Evolutionary conservation across 2,329 filamentous ascomycete species (phyloP), one percentile per base, ranked within the genome.

Genomic region (Fusarium sp.): DNA sequence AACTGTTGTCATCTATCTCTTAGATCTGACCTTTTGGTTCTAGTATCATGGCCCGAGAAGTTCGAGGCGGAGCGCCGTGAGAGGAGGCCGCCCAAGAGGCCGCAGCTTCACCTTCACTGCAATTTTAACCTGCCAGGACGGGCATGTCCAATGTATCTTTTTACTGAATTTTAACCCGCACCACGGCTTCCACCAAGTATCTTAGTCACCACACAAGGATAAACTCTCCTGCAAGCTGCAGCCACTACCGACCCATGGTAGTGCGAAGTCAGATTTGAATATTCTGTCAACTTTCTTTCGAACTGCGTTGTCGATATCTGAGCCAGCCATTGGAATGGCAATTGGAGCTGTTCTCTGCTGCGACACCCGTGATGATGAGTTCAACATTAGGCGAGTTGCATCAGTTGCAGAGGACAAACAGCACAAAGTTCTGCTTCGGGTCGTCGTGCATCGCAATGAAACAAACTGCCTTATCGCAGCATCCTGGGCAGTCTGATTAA

Each of bases 331-430:
- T 11, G 27, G 11, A 46, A 61, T 61, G 35, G 14, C 27, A 21
- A n/a, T n/a, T 39, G 25, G 29, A 29, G 14, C 11, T 29, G 9
- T 17, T 41, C 21, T 18, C 33, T 43, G 35, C 29, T 17, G 11
- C 20, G 36, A 61, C 23, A 21, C 36, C 5, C 8, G 25, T 25
- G 25, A 14, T 50, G n/a, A 54, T n/a, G 46, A 31, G 25, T 14
- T 21, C 52, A 51, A 35, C n/a, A 39, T 31, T 65, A 68, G 64
- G 53, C 64, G 64, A 56, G 48, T 48, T 56, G 64, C 64, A 55
- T 68, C 42, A 27, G 41, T 65, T 36, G 41, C 43, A 65, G n/a
- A 14, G 17, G 11, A 21, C 18, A 58, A 18, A 51, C 1, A 8
- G 11, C 14, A 33, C 31, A 33, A 33, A 33, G 14, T 15, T n/a